Evolutionary conservation across 345 rosid species (phyloP), one percentile per base, ranked within the genome.

Genomic region (Gossypium longicalyx): DNA sequence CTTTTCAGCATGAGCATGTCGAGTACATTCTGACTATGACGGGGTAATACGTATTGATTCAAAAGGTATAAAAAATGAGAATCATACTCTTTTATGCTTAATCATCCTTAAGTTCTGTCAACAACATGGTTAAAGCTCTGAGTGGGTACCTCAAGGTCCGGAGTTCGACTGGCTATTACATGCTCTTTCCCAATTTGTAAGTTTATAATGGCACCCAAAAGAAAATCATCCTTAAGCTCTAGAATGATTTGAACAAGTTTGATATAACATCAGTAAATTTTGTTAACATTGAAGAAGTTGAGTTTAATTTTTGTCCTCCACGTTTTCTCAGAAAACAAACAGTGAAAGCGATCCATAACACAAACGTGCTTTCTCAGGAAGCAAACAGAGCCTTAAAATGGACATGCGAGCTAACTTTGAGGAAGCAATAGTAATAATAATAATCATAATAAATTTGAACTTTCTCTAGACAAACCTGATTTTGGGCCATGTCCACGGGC

Each of bases 401-500:
- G 67, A 41, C 15, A 1, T 6, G 45, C 9, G 60, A 43, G 67
- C n/a, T 19, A 38, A 52, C 62, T 25, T 29, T 15, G 11, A 61
- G 3, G 23, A 23, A 6, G 2, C 43, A 12, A 9, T 17, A 57
- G 0, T 8, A 63, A 64, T 9, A 51, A 23, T 56, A 43, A 44
- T 34, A 34, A 34, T 34, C 41, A 34, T 34, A 54, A 73, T 15
- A 16, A 44, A 56, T 72, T 41, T 63, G 47, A 71, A 87, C 88
- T 89, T 82, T 81, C 81, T 79, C 78, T 86, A 1, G 82, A 80
- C 70, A 82, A 72, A 67, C 67, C 58, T 67, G 66, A 48, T 29
- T 52, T 15, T 74, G 72, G 76, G 13, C 81, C 80, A 44, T 75
- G 83, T 47, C 83, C 80, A 51, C 71, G 89, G 80, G 80, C 76